Conservation (phyloP, 192 early-diverging fungal genomes). For the Coemansia sp. region DNA sequence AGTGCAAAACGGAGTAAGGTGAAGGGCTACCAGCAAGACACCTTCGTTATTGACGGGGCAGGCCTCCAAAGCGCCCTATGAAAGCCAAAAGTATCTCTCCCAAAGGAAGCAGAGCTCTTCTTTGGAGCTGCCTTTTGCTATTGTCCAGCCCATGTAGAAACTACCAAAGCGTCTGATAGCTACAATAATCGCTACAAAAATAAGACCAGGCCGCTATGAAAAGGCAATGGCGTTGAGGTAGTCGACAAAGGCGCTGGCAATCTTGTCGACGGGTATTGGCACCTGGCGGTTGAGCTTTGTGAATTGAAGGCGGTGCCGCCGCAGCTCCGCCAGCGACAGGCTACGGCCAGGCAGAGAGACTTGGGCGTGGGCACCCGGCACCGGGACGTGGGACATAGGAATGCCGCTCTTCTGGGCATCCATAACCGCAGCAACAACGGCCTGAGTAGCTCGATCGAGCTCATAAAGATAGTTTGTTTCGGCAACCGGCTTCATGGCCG, state of each 20-base stretch:
- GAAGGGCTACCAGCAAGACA: too few relatives aligned
- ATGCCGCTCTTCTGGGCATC: slow-evolving; percentile 69
- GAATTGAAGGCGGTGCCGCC: slow-evolving; percentile 76
- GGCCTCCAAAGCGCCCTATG: too few relatives aligned
- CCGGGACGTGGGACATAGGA: slow-evolving; percentile 51
- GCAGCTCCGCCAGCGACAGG: slow-evolving; percentile 74
- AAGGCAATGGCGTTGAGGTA: slow-evolving; percentile 93
- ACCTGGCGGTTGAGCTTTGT: slow-evolving; percentile 83
- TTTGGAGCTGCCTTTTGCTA: neutral
- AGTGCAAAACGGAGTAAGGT: neutral
- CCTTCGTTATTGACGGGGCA: too few relatives aligned
- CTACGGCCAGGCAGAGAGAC: slow-evolving; percentile 62
- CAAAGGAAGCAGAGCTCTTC: neutral
- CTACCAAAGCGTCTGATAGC: too few relatives aligned
- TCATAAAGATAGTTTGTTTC: slow-evolving; percentile 91
- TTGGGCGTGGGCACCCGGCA: slow-evolving; percentile 48
- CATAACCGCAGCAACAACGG: slow-evolving; percentile 70
- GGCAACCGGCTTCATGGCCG: slow-evolving; percentile 80
- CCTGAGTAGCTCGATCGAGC: slow-evolving; percentile 75
- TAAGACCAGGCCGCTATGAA: too few relatives aligned
- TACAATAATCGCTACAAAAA: too few relatives aligned
- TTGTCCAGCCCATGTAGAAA: too few relatives aligned
- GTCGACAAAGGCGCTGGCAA: slow-evolving; percentile 82
- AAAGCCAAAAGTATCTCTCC: neutral
- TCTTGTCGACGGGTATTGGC: slow-evolving; percentile 61